phyloP scores from a whole-genome alignment of 176 grass and related monocot species.

The Aegilops longissima region DNA sequence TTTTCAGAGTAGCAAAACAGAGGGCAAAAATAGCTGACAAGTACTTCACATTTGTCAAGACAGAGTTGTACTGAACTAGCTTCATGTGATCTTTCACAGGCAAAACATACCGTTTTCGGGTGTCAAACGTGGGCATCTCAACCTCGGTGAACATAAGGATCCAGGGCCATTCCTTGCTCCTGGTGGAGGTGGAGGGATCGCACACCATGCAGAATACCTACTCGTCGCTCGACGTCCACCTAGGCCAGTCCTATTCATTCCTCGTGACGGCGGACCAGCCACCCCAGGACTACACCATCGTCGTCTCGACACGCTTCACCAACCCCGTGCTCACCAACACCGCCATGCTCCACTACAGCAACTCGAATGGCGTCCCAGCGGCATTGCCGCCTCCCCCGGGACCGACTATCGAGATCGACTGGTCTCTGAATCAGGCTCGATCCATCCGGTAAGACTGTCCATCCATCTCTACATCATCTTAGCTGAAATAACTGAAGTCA shows the following conservation, averaged over 20 bases:
- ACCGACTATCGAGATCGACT: conserved; percentile 73
- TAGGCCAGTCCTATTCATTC: conserved; percentile 94
- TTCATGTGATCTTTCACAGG: conserved; percentile 30
- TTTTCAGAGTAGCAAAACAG: background rate
- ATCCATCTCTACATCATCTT: too few relatives aligned
- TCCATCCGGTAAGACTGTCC: conserved; percentile 60
- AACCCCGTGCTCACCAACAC: conserved; percentile 57
- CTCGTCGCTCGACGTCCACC: conserved; percentile 75
- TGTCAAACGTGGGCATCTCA: conserved; percentile 84
- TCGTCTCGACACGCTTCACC: conserved; percentile 80
- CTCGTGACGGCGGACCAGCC: conserved; percentile 76
- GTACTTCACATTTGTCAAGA: background rate
- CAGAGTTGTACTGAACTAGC: background rate
- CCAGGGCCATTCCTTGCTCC: conserved; percentile 77
- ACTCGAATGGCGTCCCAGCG: conserved; percentile 41
- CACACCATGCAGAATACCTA: conserved; percentile 82
- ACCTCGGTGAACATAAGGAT: conserved; percentile 90
- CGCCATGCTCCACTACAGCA: conserved; percentile 78
- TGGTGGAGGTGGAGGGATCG: conserved; percentile 97
- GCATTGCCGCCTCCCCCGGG: conserved; percentile 43
- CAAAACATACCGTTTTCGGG: conserved; percentile 89
- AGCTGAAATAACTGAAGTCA: too few relatives aligned
- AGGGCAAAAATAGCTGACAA: background rate
- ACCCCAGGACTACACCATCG: conserved; percentile 71
- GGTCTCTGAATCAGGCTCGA: conserved; percentile 89